Conservation (phyloP, 2,329 filamentous ascomycete species). For the Harringtonia lauricola region DNA sequence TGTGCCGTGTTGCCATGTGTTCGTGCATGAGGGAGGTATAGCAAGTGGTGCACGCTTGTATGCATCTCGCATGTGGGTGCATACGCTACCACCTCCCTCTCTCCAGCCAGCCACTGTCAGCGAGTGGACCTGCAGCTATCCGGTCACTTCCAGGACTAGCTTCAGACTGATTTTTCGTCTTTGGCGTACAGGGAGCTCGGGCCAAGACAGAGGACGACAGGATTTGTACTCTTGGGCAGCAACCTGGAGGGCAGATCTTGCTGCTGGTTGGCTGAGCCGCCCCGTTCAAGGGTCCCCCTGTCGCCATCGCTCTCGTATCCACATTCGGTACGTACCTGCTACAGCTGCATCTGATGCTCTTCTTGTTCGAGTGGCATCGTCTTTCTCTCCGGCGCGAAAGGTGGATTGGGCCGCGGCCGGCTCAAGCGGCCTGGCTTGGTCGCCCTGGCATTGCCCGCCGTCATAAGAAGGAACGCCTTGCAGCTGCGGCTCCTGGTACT, state of each 20-base stretch:
- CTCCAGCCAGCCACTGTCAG: constrained; percentile 3
- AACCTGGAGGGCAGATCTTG: neutral
- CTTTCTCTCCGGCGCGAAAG: constrained; percentile 1
- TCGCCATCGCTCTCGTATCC: neutral
- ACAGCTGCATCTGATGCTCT: neutral
- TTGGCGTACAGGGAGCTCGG: neutral
- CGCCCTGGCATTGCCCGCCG: neutral
- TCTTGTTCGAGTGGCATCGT: neutral
- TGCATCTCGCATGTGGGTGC: too few species aligned
- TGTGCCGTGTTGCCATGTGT: constrained; percentile 1
- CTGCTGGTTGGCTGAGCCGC: neutral
- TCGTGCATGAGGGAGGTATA: neutral
- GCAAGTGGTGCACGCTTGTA: too few species aligned
- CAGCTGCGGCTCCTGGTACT: neutral
- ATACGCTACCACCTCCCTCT: neutral
- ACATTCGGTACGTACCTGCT: neutral
- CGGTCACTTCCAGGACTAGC: constrained; percentile 5
- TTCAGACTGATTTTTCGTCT: neutral
- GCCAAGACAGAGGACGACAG: neutral
- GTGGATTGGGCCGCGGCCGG: neutral
- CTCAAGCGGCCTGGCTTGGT: neutral
- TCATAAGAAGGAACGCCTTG: neutral
- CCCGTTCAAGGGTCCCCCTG: neutral
- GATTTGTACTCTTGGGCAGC: neutral
- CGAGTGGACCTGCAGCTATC: constrained; percentile 11